Evolutionary conservation across 2,329 filamentous ascomycete genomes (phyloP), one percentile per base, ranked within the genome.

Genomic region (Fusarium oligoseptatum): DNA sequence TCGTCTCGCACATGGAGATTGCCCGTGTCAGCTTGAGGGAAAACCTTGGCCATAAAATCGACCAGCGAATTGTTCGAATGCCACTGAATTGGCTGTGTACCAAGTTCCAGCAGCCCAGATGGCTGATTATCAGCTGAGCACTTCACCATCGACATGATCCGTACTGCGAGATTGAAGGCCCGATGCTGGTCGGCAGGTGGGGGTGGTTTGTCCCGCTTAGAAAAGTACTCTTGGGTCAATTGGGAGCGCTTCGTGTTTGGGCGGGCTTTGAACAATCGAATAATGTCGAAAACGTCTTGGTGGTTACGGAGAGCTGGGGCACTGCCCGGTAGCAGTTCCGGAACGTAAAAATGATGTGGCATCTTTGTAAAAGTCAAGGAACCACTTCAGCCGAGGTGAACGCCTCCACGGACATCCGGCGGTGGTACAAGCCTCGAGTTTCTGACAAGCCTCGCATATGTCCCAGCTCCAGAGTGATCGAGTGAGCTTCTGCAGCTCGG

Each of bases 181-280:
- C 22, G 45, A 1, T 50, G 22, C 2, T 17, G 8, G 14, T 50
- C 14, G 5, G 15, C 1, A 3, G 45, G 45, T 2, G 45, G 22
- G 1, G 45, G 22, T 2, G 22, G 45, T 6, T 17, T 17, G 2
- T 50, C 14, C 4, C 45, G 45, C 14, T 11, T 3, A 1, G 45
- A 50, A 14, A 50, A 50, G 3, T 17, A 27, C 22, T 50, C 4
- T 6, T 17, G 22, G 0, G 45, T 50, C 14, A 50, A 3, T 15
- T 50, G 8, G 2, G 45, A 50, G 0, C 22, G 45, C 22, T 50
- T 17, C 8, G 9, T 50, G 15, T 50, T 27, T 27, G 14, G 22
- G 2, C 3, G 14, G 2, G 22, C 2, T 15, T 5, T 6, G 9
- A 50, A 11, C 1, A 27, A 2, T 1, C 9, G 22, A 2, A 50